Conservation (phyloP, 2,329 filamentous ascomycete species). For the Rutstroemia sp. region DNA sequence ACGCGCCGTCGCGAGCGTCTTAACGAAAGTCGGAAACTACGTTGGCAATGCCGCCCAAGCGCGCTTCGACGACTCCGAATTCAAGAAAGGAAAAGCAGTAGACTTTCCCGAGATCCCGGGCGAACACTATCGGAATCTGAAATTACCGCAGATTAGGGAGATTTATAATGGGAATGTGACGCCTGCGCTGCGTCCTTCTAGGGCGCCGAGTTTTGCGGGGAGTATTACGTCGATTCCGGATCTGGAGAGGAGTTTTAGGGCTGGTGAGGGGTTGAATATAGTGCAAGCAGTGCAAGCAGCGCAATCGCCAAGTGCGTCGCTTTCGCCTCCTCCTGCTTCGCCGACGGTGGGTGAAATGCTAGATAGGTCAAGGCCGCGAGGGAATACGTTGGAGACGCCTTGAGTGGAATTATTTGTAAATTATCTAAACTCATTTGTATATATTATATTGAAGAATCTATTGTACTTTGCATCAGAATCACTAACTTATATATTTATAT, state of each 20-base stretch:
- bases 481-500: no score
- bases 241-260: neutral
- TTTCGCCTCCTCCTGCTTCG: neutral
- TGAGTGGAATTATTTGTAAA: neutral
- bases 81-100: slow-evolving; percentile 38
- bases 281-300: neutral
- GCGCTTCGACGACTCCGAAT: slow-evolving; percentile 42
- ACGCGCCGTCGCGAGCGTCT: slow-evolving; percentile 35
- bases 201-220: slow-evolving; percentile 33
- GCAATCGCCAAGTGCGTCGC: neutral
- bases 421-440: no score
- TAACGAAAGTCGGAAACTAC: slow-evolving; percentile 38
- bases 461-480: no score
- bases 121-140: slow-evolving; percentile 39
- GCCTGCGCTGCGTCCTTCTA: slow-evolving; percentile 28
- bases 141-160: slow-evolving; percentile 33
- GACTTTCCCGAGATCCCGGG: slow-evolving; percentile 51
- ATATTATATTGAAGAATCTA: no score
- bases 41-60: slow-evolving; percentile 41
- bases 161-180: slow-evolving; percentile 34
- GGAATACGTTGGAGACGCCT: neutral
- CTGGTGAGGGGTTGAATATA: neutral
- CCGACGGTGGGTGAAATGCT: neutral
- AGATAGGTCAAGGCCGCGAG: neutral
- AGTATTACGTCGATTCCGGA: neutral